Conservation (phyloP, 768 basidiomycete species). For the Candolleomyces efflorescens region DNA sequence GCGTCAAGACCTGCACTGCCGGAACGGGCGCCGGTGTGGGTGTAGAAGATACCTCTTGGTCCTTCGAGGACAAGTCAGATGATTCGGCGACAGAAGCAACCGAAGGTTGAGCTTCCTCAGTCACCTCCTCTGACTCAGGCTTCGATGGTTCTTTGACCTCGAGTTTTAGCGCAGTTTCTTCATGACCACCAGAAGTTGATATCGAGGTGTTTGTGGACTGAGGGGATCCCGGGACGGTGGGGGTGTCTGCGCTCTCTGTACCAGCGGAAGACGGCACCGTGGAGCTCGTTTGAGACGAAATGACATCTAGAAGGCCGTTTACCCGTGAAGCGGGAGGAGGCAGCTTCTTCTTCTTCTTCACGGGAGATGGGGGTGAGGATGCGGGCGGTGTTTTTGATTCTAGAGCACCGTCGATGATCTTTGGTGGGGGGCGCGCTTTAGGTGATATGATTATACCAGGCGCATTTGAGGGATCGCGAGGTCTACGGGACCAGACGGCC, state of each 20-base stretch:
- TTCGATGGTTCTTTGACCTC: slow-evolving; percentile 1
- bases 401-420: slow-evolving; percentile 54
- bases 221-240: slow-evolving; percentile 54
- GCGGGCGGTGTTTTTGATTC: slow-evolving; percentile 47
- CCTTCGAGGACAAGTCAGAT: slow-evolving; percentile 1
- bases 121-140: not conserved
- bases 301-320: slow-evolving; percentile 5
- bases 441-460: slow-evolving; percentile 73
- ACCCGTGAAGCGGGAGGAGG: slow-evolving; percentile 5
- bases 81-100: slow-evolving; percentile 2
- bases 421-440: slow-evolving; percentile 54
- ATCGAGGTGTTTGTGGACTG: slow-evolving; percentile 57
- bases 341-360: slow-evolving; percentile 1
- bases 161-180: slow-evolving; percentile 13
- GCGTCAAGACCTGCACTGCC: too few relatives aligned
- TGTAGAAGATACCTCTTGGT: not conserved
- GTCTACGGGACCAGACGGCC: slow-evolving; percentile 74
- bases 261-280: slow-evolving; percentile 43
- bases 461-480: slow-evolving; percentile 56
- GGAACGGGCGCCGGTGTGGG: too few relatives aligned
- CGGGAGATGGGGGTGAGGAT: slow-evolving; percentile 27
- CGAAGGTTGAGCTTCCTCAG: slow-evolving; percentile 10
- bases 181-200: slow-evolving; percentile 32
- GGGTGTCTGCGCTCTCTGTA: slow-evolving; percentile 46
- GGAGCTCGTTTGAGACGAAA: slow-evolving; percentile 22